A percentile compares a stretch with the other conserved stretches of the same genome.
Evolutionary conservation across 306 rosid genomes (phyloP).

Genomic region (Quercus dentata): DNA sequence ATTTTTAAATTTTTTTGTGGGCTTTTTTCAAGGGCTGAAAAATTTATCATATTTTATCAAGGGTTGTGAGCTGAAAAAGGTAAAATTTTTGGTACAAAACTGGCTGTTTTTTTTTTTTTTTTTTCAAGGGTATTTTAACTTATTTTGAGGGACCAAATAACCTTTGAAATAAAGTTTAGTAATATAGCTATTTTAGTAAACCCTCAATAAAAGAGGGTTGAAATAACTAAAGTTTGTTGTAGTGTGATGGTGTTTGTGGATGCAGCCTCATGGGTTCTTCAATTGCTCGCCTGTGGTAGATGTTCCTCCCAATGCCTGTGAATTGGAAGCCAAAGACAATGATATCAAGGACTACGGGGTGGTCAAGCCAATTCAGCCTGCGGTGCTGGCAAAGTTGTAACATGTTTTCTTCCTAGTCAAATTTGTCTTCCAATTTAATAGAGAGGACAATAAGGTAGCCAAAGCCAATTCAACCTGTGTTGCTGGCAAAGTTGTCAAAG

Average conservation of each 20-base stretch:
- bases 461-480: slow-evolving; percentile 40
- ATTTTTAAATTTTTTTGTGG: no score
- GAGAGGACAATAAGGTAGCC: slow-evolving; percentile 27
- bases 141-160: no score
- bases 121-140: no score
- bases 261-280: slow-evolving; percentile 96
- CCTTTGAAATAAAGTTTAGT: no score
- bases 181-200: no score
- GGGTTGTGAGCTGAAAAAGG: no score
- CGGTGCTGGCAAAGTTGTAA: slow-evolving; percentile 45
- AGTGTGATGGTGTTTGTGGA: neutral
- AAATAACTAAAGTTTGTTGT: no score
- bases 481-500: slow-evolving; percentile 41
- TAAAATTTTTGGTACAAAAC: no score
- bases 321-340: slow-evolving; percentile 48
- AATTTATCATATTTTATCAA: no score
- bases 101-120: no score
- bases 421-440: neutral
- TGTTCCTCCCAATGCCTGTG: slow-evolving; percentile 64
- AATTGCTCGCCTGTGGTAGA: slow-evolving; percentile 83
- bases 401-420: neutral
- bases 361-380: slow-evolving; percentile 39
- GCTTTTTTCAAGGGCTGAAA: no score
- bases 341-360: slow-evolving; percentile 38
- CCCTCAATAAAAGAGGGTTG: no score